These are phyloP conservation scores for Angomonas deanei DNA, from an alignment of 208 protist genomes.

Conservation along the genomic window DNA sequence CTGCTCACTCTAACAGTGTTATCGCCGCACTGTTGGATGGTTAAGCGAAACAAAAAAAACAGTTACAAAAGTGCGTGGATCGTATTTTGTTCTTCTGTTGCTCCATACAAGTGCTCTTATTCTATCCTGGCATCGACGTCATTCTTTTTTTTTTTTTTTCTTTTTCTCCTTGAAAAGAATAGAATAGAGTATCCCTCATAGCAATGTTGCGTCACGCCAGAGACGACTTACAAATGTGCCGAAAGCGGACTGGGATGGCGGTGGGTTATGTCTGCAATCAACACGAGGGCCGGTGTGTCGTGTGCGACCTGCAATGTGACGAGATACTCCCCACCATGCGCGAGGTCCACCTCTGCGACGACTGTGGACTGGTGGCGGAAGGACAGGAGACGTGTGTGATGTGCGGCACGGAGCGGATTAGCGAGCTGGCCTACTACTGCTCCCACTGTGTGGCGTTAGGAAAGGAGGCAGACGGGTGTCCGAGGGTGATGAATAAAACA, in stretches of 20 bases:
- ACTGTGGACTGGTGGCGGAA: constrained; percentile 73
- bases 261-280: constrained; percentile 79
- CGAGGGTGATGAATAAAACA: constrained; percentile 71
- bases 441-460: constrained; percentile 79
- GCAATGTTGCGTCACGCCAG: constrained; percentile 78
- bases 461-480: constrained; percentile 87
- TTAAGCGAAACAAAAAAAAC: too few relatives aligned
- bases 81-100: too few relatives aligned
- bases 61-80: too few relatives aligned
- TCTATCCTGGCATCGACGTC: too few relatives aligned
- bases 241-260: constrained; percentile 60
- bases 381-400: constrained; percentile 83
- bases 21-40: too few relatives aligned
- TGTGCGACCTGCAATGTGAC: constrained; percentile 83
- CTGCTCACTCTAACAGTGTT: too few relatives aligned
- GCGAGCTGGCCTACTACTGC: constrained; percentile 88
- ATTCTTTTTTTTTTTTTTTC: not conserved
- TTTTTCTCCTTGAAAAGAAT: not conserved
- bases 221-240: constrained; percentile 85
- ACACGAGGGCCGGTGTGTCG: constrained; percentile 86
- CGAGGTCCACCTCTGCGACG: constrained; percentile 78
- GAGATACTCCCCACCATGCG: constrained; percentile 71
- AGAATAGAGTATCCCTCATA: too few relatives aligned
- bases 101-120: too few relatives aligned
- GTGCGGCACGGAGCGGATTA: constrained; percentile 50